These are phyloP conservation scores for Suhomyces atakaporum DNA, from an alignment of 1,139 yeast genomes.

Conservation along the genomic window DNA sequence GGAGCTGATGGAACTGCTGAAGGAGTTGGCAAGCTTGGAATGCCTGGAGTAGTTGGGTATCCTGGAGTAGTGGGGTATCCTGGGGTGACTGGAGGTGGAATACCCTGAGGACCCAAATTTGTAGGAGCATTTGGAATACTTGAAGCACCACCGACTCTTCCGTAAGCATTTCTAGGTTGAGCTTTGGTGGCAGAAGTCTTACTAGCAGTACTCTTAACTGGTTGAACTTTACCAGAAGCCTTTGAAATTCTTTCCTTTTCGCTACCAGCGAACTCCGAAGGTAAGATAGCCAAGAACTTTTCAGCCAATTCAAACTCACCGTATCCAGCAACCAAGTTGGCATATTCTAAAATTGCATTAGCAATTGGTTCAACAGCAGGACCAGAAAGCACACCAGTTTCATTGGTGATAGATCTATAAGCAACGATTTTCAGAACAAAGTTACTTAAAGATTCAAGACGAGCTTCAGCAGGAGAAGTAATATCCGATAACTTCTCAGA, in stretches of 20 bases:
- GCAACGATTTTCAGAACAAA: constrained; percentile 84
- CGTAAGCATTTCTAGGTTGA: constrained; percentile 11
- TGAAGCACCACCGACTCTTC: constrained; percentile 10
- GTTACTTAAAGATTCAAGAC: constrained; percentile 75
- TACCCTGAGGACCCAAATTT: not conserved
- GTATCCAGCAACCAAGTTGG: constrained; percentile 74
- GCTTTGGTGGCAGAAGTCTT: constrained; percentile 8
- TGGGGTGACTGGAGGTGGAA: constrained; percentile 4
- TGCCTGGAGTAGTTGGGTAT: constrained; percentile 12
- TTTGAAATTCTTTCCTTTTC: constrained; percentile 79
- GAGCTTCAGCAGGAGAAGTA: constrained; percentile 78
- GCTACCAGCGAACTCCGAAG: constrained; percentile 53
- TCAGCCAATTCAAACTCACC: constrained; percentile 86
- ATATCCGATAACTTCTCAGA: constrained; percentile 38
- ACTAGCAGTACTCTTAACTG: constrained; percentile 7
- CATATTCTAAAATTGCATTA: constrained; percentile 70
- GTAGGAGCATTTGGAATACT: constrained; percentile 13
- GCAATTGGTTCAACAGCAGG: constrained; percentile 54
- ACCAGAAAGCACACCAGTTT: constrained; percentile 44
- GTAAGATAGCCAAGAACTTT: constrained; percentile 67
- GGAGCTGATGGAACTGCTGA: constrained; percentile 18
- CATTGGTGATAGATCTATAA: constrained; percentile 58
- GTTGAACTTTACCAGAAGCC: constrained; percentile 40
- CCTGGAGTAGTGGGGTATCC: constrained; percentile 1
- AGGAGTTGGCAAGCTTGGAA: constrained; percentile 12